Evolutionary conservation across 2,329 filamentous ascomycete genomes (phyloP).

Genomic region (Arthrobotrys iridis): DNA sequence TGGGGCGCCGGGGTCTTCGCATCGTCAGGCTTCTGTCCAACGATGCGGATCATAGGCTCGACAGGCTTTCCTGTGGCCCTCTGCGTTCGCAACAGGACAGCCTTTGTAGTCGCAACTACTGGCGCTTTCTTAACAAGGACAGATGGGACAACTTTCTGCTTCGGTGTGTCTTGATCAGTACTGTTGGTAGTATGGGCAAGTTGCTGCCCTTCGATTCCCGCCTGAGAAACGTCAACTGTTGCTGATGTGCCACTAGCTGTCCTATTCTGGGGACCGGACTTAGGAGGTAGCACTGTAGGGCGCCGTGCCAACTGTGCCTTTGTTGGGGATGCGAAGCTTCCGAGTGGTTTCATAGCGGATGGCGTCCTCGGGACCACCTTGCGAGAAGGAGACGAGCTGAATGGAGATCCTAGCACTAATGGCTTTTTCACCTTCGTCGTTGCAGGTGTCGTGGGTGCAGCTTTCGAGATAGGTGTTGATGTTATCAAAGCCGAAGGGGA

Average conservation of each 20-base stretch:
- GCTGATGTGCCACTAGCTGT: conserved; percentile 1
- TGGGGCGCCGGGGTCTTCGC: not conserved
- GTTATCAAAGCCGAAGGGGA: not conserved
- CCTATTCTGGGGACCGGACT: not conserved
- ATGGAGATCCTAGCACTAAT: conserved; percentile 15
- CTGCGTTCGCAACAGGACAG: conserved; percentile 31
- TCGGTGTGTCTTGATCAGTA: not conserved
- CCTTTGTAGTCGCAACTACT: conserved; percentile 32
- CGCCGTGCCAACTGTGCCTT: conserved; percentile 31
- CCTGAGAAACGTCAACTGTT: conserved; percentile 18
- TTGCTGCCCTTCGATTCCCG: not conserved
- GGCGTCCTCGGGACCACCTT: conserved; percentile 1
- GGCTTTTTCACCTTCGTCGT: conserved; percentile 10
- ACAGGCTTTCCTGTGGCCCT: conserved; percentile 26
- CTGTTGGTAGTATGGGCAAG: not conserved
- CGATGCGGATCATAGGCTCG: not conserved
- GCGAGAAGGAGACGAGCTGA: conserved; percentile 11
- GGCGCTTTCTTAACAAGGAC: conserved; percentile 32
- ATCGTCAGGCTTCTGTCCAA: not conserved
- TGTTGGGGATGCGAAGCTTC: conserved; percentile 36
- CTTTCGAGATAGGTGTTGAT: not conserved
- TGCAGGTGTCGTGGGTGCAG: conserved; percentile 3
- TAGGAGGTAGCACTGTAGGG: not conserved
- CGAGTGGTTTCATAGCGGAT: not conserved
- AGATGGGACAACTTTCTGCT: not conserved